phyloP scores from a whole-genome alignment of 306 rosid species.

The Prunus mira region DNA sequence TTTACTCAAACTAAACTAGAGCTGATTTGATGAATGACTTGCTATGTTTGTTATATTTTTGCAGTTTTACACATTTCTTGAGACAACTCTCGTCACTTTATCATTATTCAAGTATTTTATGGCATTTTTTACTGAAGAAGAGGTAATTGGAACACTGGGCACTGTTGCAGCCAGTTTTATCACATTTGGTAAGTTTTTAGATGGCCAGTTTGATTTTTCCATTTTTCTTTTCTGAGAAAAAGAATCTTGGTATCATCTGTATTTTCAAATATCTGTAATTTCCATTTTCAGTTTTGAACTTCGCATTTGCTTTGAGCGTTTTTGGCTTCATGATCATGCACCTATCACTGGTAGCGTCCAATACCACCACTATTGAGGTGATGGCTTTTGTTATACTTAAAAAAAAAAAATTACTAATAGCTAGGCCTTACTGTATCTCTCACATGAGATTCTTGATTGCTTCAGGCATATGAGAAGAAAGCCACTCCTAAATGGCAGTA shows the following conservation, averaged over 20 bases:
- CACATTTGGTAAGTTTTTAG: slow-evolving; percentile 58
- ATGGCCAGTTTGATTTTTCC: background rate
- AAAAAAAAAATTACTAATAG: background rate
- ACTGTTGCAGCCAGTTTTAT: slow-evolving; percentile 57
- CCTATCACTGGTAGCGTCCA: slow-evolving; percentile 48
- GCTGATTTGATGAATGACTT: background rate
- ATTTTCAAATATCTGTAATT: slow-evolving; percentile 11
- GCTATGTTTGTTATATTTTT: slow-evolving; percentile 12
- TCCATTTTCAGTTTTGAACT: slow-evolving; percentile 59
- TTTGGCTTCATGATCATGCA: slow-evolving; percentile 72
- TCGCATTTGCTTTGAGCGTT: slow-evolving; percentile 56
- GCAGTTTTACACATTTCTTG: slow-evolving; percentile 80
- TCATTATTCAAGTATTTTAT: slow-evolving; percentile 58
- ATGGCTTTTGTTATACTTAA: slow-evolving; percentile 4
- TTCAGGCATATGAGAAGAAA: slow-evolving; percentile 68
- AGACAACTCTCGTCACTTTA: slow-evolving; percentile 57
- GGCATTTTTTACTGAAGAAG: slow-evolving; percentile 59
- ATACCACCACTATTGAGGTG: slow-evolving; percentile 82
- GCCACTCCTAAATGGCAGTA: slow-evolving; percentile 47
- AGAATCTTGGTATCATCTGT: background rate
- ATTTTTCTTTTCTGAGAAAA: background rate
- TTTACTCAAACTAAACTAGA: background rate
- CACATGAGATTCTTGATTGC: slow-evolving; percentile 17
- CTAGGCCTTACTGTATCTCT: slow-evolving; percentile 10
- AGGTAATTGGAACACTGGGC: slow-evolving; percentile 51